Conservation (phyloP, 306 rosid genomes). For the Glycine latifolia region DNA sequence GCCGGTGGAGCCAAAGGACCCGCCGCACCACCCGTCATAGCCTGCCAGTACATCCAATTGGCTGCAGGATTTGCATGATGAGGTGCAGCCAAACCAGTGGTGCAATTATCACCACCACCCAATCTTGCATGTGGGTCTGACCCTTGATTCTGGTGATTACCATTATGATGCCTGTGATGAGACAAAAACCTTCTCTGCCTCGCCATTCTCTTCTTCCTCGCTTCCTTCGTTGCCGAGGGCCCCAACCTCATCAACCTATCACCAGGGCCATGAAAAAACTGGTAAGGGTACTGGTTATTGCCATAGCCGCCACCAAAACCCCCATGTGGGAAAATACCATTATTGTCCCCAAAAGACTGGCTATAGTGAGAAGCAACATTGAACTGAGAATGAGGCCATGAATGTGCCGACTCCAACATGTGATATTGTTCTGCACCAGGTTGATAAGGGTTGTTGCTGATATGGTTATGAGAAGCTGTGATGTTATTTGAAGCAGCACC, state of each 20-base stretch:
- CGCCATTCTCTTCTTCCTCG: conserved; percentile 95
- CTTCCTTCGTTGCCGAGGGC: conserved; percentile 89
- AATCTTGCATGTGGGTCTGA: conserved; percentile 58
- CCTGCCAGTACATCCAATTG: conserved; percentile 87
- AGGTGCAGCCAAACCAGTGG: conserved; percentile 42
- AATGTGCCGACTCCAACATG: conserved; percentile 61
- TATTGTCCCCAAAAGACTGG: conserved; percentile 61
- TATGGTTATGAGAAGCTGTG: background rate
- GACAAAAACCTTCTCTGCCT: conserved; percentile 71
- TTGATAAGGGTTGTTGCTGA: conserved; percentile 43
- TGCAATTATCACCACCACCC: conserved; percentile 56
- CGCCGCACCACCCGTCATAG: conserved; percentile 33
- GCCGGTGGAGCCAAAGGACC: conserved; percentile 45
- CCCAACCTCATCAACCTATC: conserved; percentile 71
- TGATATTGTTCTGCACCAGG: conserved; percentile 51
- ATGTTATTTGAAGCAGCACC: conserved; percentile 39
- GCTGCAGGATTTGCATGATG: conserved; percentile 50
- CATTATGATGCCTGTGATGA: conserved; percentile 62
- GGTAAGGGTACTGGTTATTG: conserved; percentile 56
- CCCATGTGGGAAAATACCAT: conserved; percentile 32
- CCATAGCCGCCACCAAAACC: conserved; percentile 51
- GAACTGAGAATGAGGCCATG: conserved; percentile 72
- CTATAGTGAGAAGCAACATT: conserved; percentile 56
- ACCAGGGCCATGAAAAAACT: conserved; percentile 58
- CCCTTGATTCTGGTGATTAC: conserved; percentile 49